A percentile compares a stretch with the other conserved stretches of the same genome.
Evolutionary conservation across 192 early-diverging fungal species (phyloP).

Genomic region (Linnemannia hyalina): DNA sequence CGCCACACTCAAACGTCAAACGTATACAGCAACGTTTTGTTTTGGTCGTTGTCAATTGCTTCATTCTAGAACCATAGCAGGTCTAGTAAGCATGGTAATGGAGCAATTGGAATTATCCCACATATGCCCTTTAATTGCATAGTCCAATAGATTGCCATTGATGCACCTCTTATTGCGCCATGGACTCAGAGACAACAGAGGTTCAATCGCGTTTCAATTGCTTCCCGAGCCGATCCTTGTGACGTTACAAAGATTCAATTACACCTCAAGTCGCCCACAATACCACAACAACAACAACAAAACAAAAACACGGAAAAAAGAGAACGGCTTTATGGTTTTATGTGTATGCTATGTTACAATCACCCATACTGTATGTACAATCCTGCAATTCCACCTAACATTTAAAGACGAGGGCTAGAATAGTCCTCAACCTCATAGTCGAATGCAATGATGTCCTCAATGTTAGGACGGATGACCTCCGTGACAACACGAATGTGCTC

Average conservation of each 20-base stretch:
- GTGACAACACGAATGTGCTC: constrained; percentile 32
- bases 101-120: background rate
- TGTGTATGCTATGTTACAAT: background rate
- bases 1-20: background rate
- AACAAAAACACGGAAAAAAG: background rate
- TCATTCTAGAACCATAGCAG: background rate
- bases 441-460: constrained; percentile 41
- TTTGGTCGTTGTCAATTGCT: background rate
- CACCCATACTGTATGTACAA: background rate
- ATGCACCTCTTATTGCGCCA: background rate
- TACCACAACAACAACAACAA: no score
- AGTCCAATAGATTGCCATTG: background rate
- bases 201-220: background rate
- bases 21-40: background rate
- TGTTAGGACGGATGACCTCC: constrained; percentile 37
- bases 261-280: no score
- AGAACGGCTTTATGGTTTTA: background rate
- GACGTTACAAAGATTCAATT: background rate
- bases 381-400: background rate
- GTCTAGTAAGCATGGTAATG: background rate
- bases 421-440: constrained; percentile 43
- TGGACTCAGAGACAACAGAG: background rate
- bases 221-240: background rate
- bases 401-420: constrained; percentile 39
- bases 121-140: background rate